phyloP scores from a whole-genome alignment of 2,329 filamentous ascomycete genomes.

The Ambrosiella beaveri region DNA sequence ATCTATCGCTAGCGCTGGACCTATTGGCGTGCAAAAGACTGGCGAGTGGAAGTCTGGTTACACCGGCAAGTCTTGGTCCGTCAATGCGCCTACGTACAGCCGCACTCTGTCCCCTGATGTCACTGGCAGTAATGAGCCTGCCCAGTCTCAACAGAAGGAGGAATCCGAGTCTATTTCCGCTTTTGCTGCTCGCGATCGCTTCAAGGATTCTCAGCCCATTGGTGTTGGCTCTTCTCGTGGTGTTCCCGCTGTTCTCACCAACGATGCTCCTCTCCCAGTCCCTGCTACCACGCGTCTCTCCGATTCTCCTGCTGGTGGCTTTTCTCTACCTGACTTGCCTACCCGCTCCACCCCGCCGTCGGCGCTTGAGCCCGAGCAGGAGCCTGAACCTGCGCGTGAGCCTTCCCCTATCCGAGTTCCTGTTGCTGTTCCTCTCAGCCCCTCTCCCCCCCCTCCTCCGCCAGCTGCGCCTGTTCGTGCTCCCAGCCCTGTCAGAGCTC shows the following conservation, averaged over 20 bases:
- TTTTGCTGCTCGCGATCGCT: conserved; percentile 61
- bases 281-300: conserved; percentile 27
- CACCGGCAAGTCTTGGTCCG: conserved; percentile 74
- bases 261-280: conserved; percentile 26
- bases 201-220: conserved; percentile 61
- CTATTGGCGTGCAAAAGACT: conserved; percentile 51
- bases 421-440: conserved; percentile 59
- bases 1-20: conserved; percentile 28
- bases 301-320: conserved; percentile 50
- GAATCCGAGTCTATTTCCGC: conserved; percentile 46
- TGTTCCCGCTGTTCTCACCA: conserved; percentile 23
- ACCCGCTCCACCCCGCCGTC: conserved; percentile 34
- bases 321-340: conserved; percentile 64
- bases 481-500: conserved; percentile 17
- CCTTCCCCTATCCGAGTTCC: conserved; percentile 71
- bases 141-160: conserved; percentile 25
- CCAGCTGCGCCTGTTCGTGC: conserved; percentile 17
- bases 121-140: conserved; percentile 33
- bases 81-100: conserved; percentile 54
- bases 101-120: conserved; percentile 44
- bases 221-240: conserved; percentile 27
- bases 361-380: conserved; percentile 39
- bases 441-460: conserved; percentile 20
- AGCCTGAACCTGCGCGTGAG: conserved; percentile 39
- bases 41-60: conserved; percentile 91